Percentiles rank a stretch among this genome's conserved stretches.
These are phyloP conservation scores for Hypoxylon sp. DNA, from an alignment of 2,329 filamentous ascomycete species.

Conservation along the genomic window DNA sequence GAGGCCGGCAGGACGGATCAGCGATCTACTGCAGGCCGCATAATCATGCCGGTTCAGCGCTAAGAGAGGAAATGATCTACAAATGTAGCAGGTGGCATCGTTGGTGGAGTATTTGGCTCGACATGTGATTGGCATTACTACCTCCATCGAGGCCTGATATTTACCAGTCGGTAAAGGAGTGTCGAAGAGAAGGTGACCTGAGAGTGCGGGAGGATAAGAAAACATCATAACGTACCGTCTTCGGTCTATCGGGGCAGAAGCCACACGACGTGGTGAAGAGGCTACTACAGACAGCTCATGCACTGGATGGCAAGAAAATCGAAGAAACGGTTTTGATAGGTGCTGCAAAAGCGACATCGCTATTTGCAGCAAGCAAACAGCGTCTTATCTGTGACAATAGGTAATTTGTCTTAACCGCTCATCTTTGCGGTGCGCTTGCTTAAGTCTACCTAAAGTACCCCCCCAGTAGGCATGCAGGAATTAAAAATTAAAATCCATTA, in stretches of 20 bases:
- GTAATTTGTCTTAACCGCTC: neutral
- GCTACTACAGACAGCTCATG: neutral
- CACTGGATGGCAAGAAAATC: neutral
- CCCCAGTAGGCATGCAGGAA: constrained; percentile 12
- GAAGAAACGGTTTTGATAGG: neutral
- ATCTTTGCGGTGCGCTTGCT: constrained; percentile 1
- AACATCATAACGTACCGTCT: neutral
- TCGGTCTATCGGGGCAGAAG: neutral
- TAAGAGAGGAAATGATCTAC: constrained; percentile 28
- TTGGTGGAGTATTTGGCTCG: constrained; percentile 21
- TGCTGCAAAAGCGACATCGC: too few relatives aligned
- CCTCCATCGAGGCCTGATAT: neutral
- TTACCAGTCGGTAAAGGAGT: neutral
- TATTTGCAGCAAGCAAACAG: too few relatives aligned
- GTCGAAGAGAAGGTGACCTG: neutral
- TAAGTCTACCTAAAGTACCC: neutral
- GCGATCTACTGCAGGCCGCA: constrained; percentile 29
- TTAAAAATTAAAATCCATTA: constrained; percentile 7
- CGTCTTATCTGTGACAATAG: too few relatives aligned
- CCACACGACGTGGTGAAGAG: neutral
- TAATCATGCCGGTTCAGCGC: constrained; percentile 23
- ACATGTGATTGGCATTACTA: constrained; percentile 2
- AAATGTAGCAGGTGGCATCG: constrained; percentile 26
- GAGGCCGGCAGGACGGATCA: constrained; percentile 14
- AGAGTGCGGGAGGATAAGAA: neutral